These are phyloP conservation scores for Meripilus lineatus DNA, from an alignment of 1,284 basidiomycete genomes.

Conservation along the genomic window DNA sequence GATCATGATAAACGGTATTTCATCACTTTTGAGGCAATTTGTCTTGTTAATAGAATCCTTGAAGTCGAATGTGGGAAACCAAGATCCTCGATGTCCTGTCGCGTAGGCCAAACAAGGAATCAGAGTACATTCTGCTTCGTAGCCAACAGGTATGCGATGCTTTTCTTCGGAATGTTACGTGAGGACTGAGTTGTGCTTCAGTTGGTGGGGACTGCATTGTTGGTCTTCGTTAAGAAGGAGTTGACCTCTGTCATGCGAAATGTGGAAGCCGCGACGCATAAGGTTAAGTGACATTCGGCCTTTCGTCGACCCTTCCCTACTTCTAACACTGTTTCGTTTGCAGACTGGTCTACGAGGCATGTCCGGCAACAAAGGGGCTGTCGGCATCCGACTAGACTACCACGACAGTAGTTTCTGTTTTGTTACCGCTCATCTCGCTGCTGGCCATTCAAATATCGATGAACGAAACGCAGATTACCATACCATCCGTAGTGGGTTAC, in stretches of 20 bases:
- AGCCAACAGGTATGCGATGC: slow-evolving; percentile 76
- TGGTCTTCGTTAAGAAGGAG: slow-evolving; percentile 79
- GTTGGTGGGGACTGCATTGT: slow-evolving; percentile 92
- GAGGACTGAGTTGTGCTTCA: slow-evolving; percentile 28
- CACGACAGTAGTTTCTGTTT: slow-evolving; percentile 93
- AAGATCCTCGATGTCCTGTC: slow-evolving; percentile 79
- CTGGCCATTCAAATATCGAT: slow-evolving; percentile 84
- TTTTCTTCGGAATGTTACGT: background rate
- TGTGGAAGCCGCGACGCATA: slow-evolving; percentile 89
- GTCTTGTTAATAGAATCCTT: slow-evolving; percentile 4
- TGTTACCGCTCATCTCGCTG: slow-evolving; percentile 93
- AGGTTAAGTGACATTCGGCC: slow-evolving; percentile 45
- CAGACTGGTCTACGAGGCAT: slow-evolving; percentile 95
- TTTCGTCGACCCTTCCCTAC: slow-evolving; percentile 1
- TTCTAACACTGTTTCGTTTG: background rate
- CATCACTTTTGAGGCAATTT: background rate
- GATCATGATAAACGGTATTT: slow-evolving; percentile 88
- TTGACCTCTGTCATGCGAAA: slow-evolving; percentile 79
- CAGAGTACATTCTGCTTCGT: slow-evolving; percentile 81
- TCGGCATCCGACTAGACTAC: slow-evolving; percentile 89
- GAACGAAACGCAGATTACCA: slow-evolving; percentile 93
- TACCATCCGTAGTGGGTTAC: slow-evolving; percentile 80
- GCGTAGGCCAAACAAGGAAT: slow-evolving; percentile 57
- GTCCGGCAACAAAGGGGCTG: slow-evolving; percentile 96
- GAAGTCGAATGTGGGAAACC: slow-evolving; percentile 82